These are phyloP conservation scores for Marasmius oreades DNA, from an alignment of 1,284 basidiomycete species.

Conservation along the genomic window DNA sequence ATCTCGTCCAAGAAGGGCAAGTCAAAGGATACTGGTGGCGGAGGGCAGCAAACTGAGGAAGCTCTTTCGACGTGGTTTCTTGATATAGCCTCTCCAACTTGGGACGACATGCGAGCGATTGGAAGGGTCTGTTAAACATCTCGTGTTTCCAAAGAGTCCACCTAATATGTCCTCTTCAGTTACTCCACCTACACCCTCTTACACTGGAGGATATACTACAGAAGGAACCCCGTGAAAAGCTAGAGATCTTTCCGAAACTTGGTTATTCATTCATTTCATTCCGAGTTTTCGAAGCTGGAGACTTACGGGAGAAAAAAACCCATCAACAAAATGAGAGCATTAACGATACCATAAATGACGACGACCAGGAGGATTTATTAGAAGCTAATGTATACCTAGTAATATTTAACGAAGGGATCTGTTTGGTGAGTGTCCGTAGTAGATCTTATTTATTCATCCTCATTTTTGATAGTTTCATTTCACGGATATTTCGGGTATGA, in stretches of 20 bases:
- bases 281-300: slow-evolving; percentile 72
- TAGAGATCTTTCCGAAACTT: slow-evolving; percentile 84
- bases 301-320: slow-evolving; percentile 37
- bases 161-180: slow-evolving; percentile 38
- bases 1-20: slow-evolving; percentile 39
- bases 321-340: slow-evolving; percentile 25
- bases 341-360: slow-evolving; percentile 15
- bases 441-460: neutral
- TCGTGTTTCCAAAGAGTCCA: slow-evolving; percentile 1
- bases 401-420: slow-evolving; percentile 88
- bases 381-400: slow-evolving; percentile 88
- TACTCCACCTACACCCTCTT: slow-evolving; percentile 88
- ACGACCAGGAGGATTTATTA: slow-evolving; percentile 45
- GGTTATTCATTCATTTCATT: slow-evolving; percentile 95
- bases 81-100: slow-evolving; percentile 86
- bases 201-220: slow-evolving; percentile 97
- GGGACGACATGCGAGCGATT: slow-evolving; percentile 86
- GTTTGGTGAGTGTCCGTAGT: slow-evolving; percentile 59
- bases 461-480: slow-evolving; percentile 75
- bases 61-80: slow-evolving; percentile 82
- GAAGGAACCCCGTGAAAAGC: slow-evolving; percentile 90
- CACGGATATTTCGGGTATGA: slow-evolving; percentile 74
- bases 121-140: slow-evolving; percentile 60
- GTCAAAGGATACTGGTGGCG: slow-evolving; percentile 3
- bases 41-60: neutral